A percentile compares a stretch with the other conserved stretches of the same genome.
phyloP scores from a whole-genome alignment of 164 flowering plant genomes.

The Liriodendron chinense region DNA sequence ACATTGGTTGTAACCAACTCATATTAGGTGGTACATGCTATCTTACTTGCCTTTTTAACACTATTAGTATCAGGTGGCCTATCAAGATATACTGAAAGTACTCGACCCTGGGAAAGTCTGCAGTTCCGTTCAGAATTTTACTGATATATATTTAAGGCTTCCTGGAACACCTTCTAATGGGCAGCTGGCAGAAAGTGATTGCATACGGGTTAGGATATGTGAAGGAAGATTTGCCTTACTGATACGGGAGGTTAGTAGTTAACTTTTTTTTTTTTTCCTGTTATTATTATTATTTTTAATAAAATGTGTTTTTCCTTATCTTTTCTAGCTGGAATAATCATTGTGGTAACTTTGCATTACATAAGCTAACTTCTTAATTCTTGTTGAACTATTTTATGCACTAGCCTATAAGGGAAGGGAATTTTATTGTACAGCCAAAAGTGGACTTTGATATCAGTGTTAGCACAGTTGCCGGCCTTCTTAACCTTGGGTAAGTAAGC shows the following conservation, averaged over 20 bases:
- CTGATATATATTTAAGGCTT: conserved; percentile 81
- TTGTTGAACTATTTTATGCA: conserved; percentile 3
- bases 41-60: conserved; percentile 4
- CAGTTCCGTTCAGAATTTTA: conserved; percentile 91
- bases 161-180: conserved; percentile 81
- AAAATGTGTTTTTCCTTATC: neutral
- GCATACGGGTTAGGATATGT: conserved; percentile 94
- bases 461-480: conserved; percentile 93
- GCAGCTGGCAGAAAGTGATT: conserved; percentile 82
- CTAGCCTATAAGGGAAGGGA: conserved; percentile 95
- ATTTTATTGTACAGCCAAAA: conserved; percentile 96
- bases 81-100: conserved; percentile 79
- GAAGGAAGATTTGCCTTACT: conserved; percentile 96
- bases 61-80: conserved; percentile 71
- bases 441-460: conserved; percentile 98
- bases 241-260: conserved; percentile 81
- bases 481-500: conserved; percentile 87
- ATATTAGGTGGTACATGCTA: neutral
- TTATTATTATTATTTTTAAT: conserved; percentile 21
- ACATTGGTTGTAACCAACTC: neutral
- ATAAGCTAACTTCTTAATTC: neutral
- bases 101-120: conserved; percentile 83
- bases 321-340: too few species aligned
- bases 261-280: neutral
- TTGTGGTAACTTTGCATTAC: neutral